Percentiles rank a stretch among this genome's conserved stretches.
phyloP scores from a whole-genome alignment of 2,329 filamentous ascomycete genomes.

The Diaporthe helianthi region DNA sequence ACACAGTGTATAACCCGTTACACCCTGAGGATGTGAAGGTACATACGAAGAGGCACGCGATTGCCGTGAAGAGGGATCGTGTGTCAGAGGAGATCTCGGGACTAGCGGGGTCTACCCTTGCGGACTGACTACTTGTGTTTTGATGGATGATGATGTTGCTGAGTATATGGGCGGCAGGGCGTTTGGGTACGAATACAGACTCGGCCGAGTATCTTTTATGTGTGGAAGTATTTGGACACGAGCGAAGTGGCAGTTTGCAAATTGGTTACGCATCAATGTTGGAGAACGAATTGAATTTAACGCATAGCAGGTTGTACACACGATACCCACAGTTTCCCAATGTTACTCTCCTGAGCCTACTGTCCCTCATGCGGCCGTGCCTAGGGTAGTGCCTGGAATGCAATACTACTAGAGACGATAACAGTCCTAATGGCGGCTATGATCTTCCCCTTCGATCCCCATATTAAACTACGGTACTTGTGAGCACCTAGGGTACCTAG shows the following conservation, averaged over 20 bases:
- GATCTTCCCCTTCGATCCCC: background rate
- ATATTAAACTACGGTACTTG: no score
- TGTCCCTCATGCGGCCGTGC: background rate
- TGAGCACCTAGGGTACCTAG: no score
- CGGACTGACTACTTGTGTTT: background rate
- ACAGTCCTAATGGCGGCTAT: background rate
- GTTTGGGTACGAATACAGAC: background rate
- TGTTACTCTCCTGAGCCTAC: background rate
- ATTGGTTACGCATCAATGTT: background rate
- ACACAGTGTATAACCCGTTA: slow-evolving; percentile 53
- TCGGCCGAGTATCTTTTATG: background rate
- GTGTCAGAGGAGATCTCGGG: background rate
- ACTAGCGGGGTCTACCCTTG: background rate
- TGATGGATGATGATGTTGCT: background rate
- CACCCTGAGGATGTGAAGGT: slow-evolving; percentile 52
- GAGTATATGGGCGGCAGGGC: background rate
- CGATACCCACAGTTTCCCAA: slow-evolving; percentile 20
- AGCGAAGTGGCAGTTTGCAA: background rate
- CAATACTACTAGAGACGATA: no score
- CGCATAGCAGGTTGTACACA: slow-evolving; percentile 23
- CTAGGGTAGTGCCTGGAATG: background rate
- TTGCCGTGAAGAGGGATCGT: slow-evolving; percentile 36
- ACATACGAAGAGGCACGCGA: slow-evolving; percentile 48
- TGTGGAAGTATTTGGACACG: background rate
- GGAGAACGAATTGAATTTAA: slow-evolving; percentile 7